Conservation (phyloP, 495 filamentous ascomycete species). For the Aspergillus coremiiformis region DNA sequence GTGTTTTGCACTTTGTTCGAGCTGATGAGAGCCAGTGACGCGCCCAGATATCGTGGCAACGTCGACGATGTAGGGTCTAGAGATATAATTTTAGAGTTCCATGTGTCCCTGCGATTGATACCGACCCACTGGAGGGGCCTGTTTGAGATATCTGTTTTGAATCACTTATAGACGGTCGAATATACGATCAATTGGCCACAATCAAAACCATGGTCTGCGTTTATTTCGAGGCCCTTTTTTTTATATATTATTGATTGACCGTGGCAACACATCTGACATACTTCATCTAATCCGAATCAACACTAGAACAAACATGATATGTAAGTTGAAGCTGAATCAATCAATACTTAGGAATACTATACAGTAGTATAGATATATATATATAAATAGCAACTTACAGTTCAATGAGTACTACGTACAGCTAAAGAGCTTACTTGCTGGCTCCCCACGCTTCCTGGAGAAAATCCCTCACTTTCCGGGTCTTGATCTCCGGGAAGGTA, state of each 20-base stretch:
- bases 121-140: not conserved
- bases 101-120: not conserved
- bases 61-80: not conserved
- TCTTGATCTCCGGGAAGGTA: not conserved
- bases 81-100: not conserved
- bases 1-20: constrained; percentile 18
- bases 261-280: too few species aligned
- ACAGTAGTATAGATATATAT: too few species aligned
- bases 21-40: constrained; percentile 6
- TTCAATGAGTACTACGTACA: too few species aligned
- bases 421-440: too few species aligned
- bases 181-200: not conserved
- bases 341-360: too few species aligned
- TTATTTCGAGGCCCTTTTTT: too few species aligned
- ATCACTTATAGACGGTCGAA: not conserved
- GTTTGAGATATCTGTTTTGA: not conserved
- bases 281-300: too few species aligned
- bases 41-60: not conserved
- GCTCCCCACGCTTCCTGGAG: not conserved
- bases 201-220: too few species aligned
- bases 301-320: too few species aligned
- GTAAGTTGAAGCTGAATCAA: too few species aligned
- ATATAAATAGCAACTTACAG: too few species aligned
- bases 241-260: too few species aligned
- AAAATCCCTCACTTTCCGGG: not conserved